Conservation (phyloP, 2,329 filamentous ascomycete genomes). For the Hortaea werneckii region DNA sequence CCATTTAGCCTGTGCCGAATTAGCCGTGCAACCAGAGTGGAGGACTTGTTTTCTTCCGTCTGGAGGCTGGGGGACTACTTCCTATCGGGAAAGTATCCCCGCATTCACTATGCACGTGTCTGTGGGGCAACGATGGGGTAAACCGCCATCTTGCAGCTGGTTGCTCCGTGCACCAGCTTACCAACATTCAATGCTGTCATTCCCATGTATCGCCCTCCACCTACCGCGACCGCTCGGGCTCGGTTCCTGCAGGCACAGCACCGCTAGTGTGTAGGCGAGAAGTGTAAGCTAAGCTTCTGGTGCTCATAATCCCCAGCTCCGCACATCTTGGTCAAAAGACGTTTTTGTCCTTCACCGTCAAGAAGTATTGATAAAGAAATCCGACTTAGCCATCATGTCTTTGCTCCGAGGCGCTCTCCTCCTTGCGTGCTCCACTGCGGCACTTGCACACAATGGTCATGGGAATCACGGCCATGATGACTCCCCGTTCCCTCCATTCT, state of each 20-base stretch:
- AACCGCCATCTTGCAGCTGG: neutral
- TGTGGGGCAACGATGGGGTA: neutral
- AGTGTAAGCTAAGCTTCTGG: neutral
- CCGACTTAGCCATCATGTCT: too few relatives aligned
- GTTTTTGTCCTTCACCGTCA: too few relatives aligned
- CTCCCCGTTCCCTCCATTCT: conserved; percentile 17
- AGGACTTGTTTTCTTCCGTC: neutral
- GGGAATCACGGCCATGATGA: conserved; percentile 4
- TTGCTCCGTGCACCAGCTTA: neutral
- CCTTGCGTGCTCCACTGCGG: conserved; percentile 12
- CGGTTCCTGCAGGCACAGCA: neutral
- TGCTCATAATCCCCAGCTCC: too few relatives aligned
- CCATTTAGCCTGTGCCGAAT: neutral
- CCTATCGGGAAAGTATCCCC: too few relatives aligned
- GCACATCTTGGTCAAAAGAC: too few relatives aligned
- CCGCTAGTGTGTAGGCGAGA: neutral
- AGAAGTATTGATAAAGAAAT: too few relatives aligned
- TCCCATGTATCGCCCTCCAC: neutral
- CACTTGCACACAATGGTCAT: conserved; percentile 11
- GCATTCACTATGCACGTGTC: neutral
- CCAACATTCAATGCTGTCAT: neutral
- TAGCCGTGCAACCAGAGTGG: neutral
- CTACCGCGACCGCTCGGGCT: neutral
- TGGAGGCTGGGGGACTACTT: too few relatives aligned
- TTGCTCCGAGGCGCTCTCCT: conserved; percentile 8